These are phyloP conservation scores for Recurvomyces mirabilis DNA, from an alignment of 495 filamentous ascomycete genomes.

Conservation along the genomic window DNA sequence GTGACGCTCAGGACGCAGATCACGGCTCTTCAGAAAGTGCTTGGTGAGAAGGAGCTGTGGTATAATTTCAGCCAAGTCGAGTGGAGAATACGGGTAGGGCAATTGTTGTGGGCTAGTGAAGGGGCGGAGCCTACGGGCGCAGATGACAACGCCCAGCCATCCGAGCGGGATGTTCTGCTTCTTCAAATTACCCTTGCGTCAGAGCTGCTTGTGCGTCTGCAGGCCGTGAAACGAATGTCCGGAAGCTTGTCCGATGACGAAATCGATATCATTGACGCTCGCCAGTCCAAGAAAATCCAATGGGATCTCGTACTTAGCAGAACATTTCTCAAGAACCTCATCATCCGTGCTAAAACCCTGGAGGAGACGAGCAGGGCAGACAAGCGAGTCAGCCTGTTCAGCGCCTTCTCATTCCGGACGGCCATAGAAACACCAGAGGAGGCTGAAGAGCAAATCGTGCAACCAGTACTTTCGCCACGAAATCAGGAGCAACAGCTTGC, in stretches of 20 bases:
- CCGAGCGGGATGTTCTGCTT: slow-evolving; percentile 63
- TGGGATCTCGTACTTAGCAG: slow-evolving; percentile 73
- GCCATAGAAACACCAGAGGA: slow-evolving; percentile 5
- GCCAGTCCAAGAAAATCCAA: slow-evolving; percentile 53
- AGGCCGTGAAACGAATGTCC: slow-evolving; percentile 32
- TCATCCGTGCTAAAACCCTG: background rate
- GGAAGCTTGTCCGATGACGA: slow-evolving; percentile 37
- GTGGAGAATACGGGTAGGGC: slow-evolving; percentile 70
- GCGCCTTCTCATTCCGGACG: slow-evolving; percentile 12
- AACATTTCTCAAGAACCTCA: slow-evolving; percentile 65
- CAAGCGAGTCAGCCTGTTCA: slow-evolving; percentile 15
- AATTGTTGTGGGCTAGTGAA: slow-evolving; percentile 60
- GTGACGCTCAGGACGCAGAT: slow-evolving; percentile 42
- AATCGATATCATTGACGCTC: slow-evolving; percentile 46
- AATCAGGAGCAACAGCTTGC: slow-evolving; percentile 37
- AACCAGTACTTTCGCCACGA: slow-evolving; percentile 10
- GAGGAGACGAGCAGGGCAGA: background rate
- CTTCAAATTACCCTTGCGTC: slow-evolving; percentile 68
- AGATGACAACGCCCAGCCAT: slow-evolving; percentile 25
- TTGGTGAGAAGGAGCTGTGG: slow-evolving; percentile 48
- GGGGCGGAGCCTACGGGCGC: slow-evolving; percentile 41
- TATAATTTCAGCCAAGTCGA: slow-evolving; percentile 68
- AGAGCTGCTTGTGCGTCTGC: slow-evolving; percentile 65
- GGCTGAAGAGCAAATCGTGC: background rate
- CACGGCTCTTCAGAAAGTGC: slow-evolving; percentile 36